Conservation (phyloP, 2,329 filamentous ascomycete genomes). For the Ilyonectria robusta region DNA sequence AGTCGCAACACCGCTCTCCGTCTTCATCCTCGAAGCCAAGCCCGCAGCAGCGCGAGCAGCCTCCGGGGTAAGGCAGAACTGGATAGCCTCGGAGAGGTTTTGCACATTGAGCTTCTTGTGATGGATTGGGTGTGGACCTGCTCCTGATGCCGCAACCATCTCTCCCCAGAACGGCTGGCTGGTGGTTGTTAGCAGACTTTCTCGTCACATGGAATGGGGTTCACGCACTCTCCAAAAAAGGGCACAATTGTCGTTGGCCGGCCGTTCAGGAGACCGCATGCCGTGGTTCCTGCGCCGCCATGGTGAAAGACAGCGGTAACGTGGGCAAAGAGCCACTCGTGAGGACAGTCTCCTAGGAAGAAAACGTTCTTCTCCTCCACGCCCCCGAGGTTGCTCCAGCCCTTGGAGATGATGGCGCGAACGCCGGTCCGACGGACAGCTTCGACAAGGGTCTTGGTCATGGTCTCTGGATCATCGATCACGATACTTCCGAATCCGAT, state of each 20-base stretch:
- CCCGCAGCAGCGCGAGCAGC: constrained; percentile 27
- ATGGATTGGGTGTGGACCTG: constrained; percentile 32
- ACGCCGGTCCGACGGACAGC: constrained; percentile 74
- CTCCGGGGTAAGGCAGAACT: constrained; percentile 20
- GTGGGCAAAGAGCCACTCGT: constrained; percentile 80
- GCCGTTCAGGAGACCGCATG: constrained; percentile 77
- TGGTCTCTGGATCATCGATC: constrained; percentile 75
- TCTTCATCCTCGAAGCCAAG: constrained; percentile 34
- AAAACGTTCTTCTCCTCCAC: constrained; percentile 72
- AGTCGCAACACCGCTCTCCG: constrained; percentile 33
- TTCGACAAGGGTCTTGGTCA: constrained; percentile 77
- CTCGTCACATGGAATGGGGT: not conserved
- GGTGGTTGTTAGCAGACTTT: constrained; percentile 1
- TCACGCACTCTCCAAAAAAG: constrained; percentile 71
- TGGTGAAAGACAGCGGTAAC: constrained; percentile 78
- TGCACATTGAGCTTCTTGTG: constrained; percentile 28
- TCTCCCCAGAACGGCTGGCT: constrained; percentile 40
- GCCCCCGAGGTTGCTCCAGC: constrained; percentile 78
- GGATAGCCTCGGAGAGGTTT: constrained; percentile 33
- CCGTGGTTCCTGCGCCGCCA: constrained; percentile 81
- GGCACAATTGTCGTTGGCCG: constrained; percentile 80
- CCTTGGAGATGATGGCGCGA: constrained; percentile 78
- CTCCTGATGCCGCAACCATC: constrained; percentile 37
- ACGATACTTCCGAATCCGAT: constrained; percentile 83
- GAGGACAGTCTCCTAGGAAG: constrained; percentile 79